These are phyloP conservation scores for Nigrospora sphaerica DNA, from an alignment of 2,329 filamentous ascomycete genomes.

Conservation along the genomic window DNA sequence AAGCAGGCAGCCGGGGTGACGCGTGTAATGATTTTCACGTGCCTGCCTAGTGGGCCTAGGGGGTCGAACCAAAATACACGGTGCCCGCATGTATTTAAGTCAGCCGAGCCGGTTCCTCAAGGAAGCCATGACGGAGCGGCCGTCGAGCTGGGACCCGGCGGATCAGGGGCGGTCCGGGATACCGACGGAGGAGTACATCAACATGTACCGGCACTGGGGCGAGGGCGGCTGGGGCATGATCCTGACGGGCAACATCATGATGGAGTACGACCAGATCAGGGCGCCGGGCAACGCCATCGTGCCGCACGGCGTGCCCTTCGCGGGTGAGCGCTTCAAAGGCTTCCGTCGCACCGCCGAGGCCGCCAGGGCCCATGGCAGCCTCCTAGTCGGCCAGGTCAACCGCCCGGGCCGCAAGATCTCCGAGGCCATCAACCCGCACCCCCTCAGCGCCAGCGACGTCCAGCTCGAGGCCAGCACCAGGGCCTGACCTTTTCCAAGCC, in stretches of 20 bases:
- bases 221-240: conserved; percentile 44
- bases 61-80: no score
- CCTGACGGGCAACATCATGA: conserved; percentile 54
- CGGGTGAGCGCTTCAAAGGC: conserved; percentile 44
- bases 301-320: conserved; percentile 36
- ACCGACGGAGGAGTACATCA: conserved; percentile 20
- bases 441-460: conserved; percentile 31
- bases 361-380: conserved; percentile 42
- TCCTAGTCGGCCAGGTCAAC: conserved; percentile 54
- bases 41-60: no score
- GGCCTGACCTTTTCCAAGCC: conserved; percentile 39
- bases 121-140: conserved; percentile 52
- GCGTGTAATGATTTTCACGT: no score
- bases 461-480: conserved; percentile 29
- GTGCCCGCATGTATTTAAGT: no score
- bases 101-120: conserved; percentile 53
- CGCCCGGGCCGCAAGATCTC: conserved; percentile 53
- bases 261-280: conserved; percentile 50
- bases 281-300: conserved; percentile 49
- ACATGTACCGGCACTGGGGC: conserved; percentile 51
- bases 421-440: conserved; percentile 22
- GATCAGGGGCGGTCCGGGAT: conserved; percentile 34
- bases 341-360: conserved; percentile 43
- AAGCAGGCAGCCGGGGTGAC: no score
- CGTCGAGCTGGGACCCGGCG: conserved; percentile 47